Conservation (phyloP, 2,329 filamentous ascomycete genomes). For the Fusarium neocosmosporiellum region DNA sequence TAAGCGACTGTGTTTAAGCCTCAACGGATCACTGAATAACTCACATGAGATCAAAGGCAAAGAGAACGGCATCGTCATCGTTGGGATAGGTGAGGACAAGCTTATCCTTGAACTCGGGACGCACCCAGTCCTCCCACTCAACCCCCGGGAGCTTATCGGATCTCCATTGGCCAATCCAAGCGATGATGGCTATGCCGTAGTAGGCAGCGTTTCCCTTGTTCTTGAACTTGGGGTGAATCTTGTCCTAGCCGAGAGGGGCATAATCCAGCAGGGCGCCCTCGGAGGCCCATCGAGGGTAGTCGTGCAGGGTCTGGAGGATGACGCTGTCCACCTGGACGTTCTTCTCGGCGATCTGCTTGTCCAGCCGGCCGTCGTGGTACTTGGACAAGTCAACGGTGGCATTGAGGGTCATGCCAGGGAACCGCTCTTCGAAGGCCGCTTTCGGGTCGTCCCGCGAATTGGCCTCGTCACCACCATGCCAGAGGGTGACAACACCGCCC, state of each 20-base stretch:
- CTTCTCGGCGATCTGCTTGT: slow-evolving; percentile 55
- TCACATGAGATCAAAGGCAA: slow-evolving; percentile 61
- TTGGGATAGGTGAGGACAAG: slow-evolving; percentile 67
- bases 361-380: slow-evolving; percentile 61
- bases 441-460: slow-evolving; percentile 54
- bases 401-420: slow-evolving; percentile 63
- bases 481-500: slow-evolving; percentile 57
- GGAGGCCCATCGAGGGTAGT: slow-evolving; percentile 63
- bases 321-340: slow-evolving; percentile 54
- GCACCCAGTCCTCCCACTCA: slow-evolving; percentile 56
- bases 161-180: slow-evolving; percentile 48
- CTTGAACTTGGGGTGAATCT: slow-evolving; percentile 55
- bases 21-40: slow-evolving; percentile 7
- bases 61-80: slow-evolving; percentile 67
- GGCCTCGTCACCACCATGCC: slow-evolving; percentile 61
- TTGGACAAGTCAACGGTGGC: slow-evolving; percentile 67
- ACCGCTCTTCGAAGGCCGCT: slow-evolving; percentile 56
- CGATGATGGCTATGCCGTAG: slow-evolving; percentile 53
- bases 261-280: slow-evolving; percentile 61
- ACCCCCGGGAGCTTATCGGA: slow-evolving; percentile 47
- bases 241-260: slow-evolving; percentile 58
- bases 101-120: slow-evolving; percentile 64
- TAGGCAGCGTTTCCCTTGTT: slow-evolving; percentile 48
- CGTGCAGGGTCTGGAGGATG: slow-evolving; percentile 61
- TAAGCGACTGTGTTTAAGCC: neutral